Conservation (phyloP, 805 yeast species). For the Nadsonia fulvescens region DNA sequence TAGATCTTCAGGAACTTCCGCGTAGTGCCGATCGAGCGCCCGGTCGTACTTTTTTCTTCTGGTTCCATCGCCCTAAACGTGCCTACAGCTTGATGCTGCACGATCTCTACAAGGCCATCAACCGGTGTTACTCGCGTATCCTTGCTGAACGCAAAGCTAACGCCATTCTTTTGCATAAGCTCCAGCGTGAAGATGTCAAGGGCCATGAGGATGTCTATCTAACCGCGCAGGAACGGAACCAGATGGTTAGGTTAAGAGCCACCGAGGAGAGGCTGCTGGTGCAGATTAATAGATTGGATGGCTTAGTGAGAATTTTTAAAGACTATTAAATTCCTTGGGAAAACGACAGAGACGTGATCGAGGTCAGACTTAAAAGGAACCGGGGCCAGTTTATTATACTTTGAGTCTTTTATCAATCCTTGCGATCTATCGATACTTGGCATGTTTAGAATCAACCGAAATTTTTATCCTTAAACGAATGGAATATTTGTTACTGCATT, state of each 20-base stretch:
- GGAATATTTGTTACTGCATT: too few relatives aligned
- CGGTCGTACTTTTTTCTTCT: slow-evolving; percentile 67
- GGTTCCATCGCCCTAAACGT: slow-evolving; percentile 44
- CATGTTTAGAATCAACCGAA: too few relatives aligned
- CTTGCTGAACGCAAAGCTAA: slow-evolving; percentile 33
- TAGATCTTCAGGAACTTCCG: slow-evolving; percentile 89
- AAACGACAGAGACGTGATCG: slow-evolving; percentile 37
- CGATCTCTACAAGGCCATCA: slow-evolving; percentile 31
- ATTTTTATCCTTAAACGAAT: too few relatives aligned
- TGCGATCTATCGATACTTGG: too few relatives aligned
- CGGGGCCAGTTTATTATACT: slow-evolving; percentile 26
- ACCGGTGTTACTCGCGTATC: slow-evolving; percentile 21
- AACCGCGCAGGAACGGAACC: slow-evolving; percentile 56
- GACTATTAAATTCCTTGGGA: slow-evolving; percentile 27
- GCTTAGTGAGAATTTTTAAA: slow-evolving; percentile 21
- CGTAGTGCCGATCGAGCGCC: slow-evolving; percentile 85
- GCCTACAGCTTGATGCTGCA: slow-evolving; percentile 30
- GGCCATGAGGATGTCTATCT: slow-evolving; percentile 64
- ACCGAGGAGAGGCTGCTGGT: slow-evolving; percentile 18
- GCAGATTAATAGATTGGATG: slow-evolving; percentile 18
- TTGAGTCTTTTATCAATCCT: slow-evolving; percentile 16
- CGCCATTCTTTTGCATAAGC: slow-evolving; percentile 52
- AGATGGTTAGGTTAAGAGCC: slow-evolving; percentile 34
- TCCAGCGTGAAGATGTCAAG: slow-evolving; percentile 77
- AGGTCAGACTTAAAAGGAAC: slow-evolving; percentile 60